phyloP scores from a whole-genome alignment of 2,329 filamentous ascomycete species.

The Claviceps sorghi region DNA sequence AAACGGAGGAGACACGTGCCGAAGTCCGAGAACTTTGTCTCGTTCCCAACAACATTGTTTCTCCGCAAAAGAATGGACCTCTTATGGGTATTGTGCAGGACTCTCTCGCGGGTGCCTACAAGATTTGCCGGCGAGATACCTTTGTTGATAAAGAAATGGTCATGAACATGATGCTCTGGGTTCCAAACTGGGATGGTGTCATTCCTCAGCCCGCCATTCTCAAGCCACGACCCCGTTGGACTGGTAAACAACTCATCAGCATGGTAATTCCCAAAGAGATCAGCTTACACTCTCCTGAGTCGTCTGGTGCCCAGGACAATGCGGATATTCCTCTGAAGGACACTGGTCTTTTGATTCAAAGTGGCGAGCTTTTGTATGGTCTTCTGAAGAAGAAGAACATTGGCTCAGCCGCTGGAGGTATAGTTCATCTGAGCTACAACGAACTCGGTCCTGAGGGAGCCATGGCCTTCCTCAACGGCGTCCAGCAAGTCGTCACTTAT shows the following conservation, averaged over 20 bases:
- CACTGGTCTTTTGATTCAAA: conserved; percentile 67
- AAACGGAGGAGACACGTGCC: conserved; percentile 90
- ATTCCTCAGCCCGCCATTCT: conserved; percentile 88
- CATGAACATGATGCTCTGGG: conserved; percentile 96
- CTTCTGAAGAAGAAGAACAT: conserved; percentile 88
- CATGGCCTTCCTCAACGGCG: conserved; percentile 90
- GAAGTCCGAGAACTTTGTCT: conserved; percentile 90
- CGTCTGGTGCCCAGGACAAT: conserved; percentile 20
- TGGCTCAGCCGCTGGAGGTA: conserved; percentile 76
- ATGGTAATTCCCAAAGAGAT: conserved; percentile 80
- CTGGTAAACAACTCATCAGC: conserved; percentile 93
- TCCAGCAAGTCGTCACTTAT: conserved; percentile 89
- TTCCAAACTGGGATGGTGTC: conserved; percentile 91
- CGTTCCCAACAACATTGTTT: conserved; percentile 97
- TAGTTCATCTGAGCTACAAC: conserved; percentile 93
- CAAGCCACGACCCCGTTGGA: conserved; percentile 88
- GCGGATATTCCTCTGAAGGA: conserved; percentile 54
- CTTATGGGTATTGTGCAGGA: conserved; percentile 99
- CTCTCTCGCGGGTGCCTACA: conserved; percentile 90
- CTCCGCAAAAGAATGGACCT: conserved; percentile 88
- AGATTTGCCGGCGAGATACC: conserved; percentile 82
- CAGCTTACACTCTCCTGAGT: conserved; percentile 57
- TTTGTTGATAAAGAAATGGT: conserved; percentile 83
- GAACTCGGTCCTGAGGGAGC: conserved; percentile 75
- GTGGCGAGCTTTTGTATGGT: conserved; percentile 80